Percentiles rank a stretch among this genome's conserved stretches.
Conservation (phyloP, 495 filamentous ascomycete genomes). For the Xylaria longipes region DNA sequence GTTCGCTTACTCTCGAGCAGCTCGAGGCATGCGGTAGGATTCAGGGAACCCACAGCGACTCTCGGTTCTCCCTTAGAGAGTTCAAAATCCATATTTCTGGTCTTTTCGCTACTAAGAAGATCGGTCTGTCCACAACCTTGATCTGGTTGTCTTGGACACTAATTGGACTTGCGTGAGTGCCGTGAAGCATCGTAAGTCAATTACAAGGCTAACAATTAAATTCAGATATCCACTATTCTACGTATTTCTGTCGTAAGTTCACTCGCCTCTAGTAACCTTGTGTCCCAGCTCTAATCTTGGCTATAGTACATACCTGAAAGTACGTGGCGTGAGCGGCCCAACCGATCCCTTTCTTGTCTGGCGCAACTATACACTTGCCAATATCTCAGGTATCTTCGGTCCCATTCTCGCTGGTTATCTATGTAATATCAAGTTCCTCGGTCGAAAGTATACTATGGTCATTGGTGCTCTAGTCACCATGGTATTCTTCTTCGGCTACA, state of each 20-base stretch:
- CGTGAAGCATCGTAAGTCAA: no score
- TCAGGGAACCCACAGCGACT: conserved; percentile 46
- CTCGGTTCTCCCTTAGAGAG: conserved; percentile 57
- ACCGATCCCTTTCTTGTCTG: conserved; percentile 62
- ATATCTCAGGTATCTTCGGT: conserved; percentile 67
- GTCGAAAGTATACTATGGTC: conserved; percentile 70
- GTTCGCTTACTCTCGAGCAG: conserved; percentile 66
- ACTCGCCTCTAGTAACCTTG: neutral
- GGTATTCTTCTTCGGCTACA: conserved; percentile 75
- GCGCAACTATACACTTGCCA: conserved; percentile 75
- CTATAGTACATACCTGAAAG: conserved; percentile 47
- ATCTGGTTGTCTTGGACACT: conserved; percentile 76
- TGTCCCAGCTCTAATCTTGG: conserved; percentile 30
- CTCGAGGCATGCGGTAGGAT: conserved; percentile 60
- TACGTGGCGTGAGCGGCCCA: conserved; percentile 44
- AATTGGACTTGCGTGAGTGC: conserved; percentile 63
- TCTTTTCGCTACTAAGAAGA: conserved; percentile 66
- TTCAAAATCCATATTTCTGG: conserved; percentile 64
- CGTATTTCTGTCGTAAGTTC: conserved; percentile 63
- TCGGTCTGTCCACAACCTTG: conserved; percentile 65
- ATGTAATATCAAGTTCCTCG: conserved; percentile 63
- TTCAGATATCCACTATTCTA: conserved; percentile 70
- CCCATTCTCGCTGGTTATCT: conserved; percentile 70
- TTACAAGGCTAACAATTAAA: conserved; percentile 27
- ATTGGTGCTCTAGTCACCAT: conserved; percentile 66